Evolutionary conservation across 2,329 filamentous ascomycete genomes (phyloP).

Genomic region (Nothopassalora personata): DNA sequence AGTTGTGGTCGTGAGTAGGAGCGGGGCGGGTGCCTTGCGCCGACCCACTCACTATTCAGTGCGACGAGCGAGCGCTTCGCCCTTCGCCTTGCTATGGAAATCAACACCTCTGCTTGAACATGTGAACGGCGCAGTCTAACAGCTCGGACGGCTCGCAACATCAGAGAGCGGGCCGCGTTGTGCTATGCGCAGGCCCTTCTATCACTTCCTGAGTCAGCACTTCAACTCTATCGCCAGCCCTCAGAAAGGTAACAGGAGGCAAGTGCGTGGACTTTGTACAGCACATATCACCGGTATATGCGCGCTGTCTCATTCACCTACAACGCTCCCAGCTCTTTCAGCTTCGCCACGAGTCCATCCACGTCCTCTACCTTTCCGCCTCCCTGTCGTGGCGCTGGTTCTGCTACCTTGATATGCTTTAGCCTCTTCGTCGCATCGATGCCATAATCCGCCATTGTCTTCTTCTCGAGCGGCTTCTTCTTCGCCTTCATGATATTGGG

Average conservation of each 20-base stretch:
- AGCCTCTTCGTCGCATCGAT: constrained; percentile 69
- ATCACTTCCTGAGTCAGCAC: no score
- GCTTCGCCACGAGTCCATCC: constrained; percentile 83
- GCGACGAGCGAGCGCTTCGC: no score
- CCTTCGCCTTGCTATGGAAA: no score
- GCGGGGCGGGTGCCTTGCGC: no score
- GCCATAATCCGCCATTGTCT: constrained; percentile 75
- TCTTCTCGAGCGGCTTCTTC: constrained; percentile 98
- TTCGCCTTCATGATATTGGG: constrained; percentile 99
- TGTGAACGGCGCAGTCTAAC: no score
- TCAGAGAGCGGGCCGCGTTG: no score
- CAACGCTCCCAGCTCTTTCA: constrained; percentile 93
- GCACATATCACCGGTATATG: constrained; percentile 4
- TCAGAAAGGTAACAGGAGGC: not conserved
- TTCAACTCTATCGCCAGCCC: no score
- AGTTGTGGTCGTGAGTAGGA: no score
- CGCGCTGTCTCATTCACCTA: constrained; percentile 38
- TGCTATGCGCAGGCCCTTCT: no score
- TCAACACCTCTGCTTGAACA: no score
- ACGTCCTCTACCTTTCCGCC: constrained; percentile 98
- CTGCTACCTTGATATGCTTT: constrained; percentile 84
- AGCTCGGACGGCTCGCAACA: no score
- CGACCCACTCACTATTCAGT: no score
- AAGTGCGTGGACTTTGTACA: not conserved
- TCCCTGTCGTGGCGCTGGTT: constrained; percentile 81